Conservation (phyloP, 306 rosid species). For the Vigna unguiculata region DNA sequence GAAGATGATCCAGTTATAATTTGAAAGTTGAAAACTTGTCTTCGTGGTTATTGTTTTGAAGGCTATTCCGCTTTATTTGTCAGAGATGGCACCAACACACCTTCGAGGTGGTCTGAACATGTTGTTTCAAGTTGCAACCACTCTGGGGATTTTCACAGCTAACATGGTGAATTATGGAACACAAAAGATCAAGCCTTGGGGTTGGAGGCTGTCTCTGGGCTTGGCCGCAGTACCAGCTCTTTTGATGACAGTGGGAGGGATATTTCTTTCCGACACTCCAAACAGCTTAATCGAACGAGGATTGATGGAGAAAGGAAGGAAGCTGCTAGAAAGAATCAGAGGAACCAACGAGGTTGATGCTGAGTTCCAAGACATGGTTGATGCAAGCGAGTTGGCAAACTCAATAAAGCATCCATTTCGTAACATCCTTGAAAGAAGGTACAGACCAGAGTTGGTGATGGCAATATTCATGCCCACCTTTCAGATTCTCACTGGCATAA, state of each 20-base stretch:
- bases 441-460: constrained; percentile 87
- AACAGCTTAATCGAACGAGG: constrained; percentile 87
- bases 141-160: constrained; percentile 84
- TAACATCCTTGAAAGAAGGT: constrained; percentile 68
- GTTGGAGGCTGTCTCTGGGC: constrained; percentile 93
- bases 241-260: constrained; percentile 82
- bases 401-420: constrained; percentile 73
- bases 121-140: constrained; percentile 96
- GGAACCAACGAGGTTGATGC: constrained; percentile 79
- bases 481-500: constrained; percentile 91
- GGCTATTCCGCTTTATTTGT: constrained; percentile 91
- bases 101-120: constrained; percentile 90
- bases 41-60: constrained; percentile 53
- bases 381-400: constrained; percentile 78
- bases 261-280: constrained; percentile 89
- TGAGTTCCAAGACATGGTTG: constrained; percentile 83
- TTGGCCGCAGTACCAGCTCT: constrained; percentile 80
- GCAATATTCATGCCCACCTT: constrained; percentile 86
- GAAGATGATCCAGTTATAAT: constrained; percentile 29
- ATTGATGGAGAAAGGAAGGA: constrained; percentile 62
- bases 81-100: constrained; percentile 97
- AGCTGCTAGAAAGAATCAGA: constrained; percentile 68
- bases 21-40: constrained; percentile 37
- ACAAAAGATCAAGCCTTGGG: constrained; percentile 78
- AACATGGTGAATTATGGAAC: constrained; percentile 93